These are phyloP conservation scores for Curvularia eragrostidis DNA, from an alignment of 2,329 filamentous ascomycete species.

Conservation along the genomic window DNA sequence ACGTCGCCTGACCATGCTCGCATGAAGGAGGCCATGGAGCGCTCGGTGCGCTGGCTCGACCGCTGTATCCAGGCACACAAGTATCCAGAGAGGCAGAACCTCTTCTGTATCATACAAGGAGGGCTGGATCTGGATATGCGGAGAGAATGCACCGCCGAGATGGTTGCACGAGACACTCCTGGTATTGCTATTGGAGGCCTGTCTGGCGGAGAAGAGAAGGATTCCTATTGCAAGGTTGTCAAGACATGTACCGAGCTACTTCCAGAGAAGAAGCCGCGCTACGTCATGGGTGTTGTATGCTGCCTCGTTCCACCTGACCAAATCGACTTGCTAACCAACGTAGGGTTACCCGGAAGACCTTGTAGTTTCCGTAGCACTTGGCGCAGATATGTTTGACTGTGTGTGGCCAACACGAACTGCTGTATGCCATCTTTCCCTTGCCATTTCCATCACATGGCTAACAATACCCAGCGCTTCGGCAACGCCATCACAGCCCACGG, in stretches of 20 bases:
- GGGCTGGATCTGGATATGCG: slow-evolving; percentile 89
- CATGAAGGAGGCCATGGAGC: slow-evolving; percentile 94
- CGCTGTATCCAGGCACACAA: slow-evolving; percentile 90
- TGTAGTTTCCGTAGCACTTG: slow-evolving; percentile 89
- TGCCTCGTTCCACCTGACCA: neutral
- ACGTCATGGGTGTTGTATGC: slow-evolving; percentile 91
- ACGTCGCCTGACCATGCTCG: slow-evolving; percentile 87
- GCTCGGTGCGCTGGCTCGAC: slow-evolving; percentile 94
- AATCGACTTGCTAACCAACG: slow-evolving; percentile 25
- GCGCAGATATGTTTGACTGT: slow-evolving; percentile 99
- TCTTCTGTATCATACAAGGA: slow-evolving; percentile 99
- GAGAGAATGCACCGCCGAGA: slow-evolving; percentile 79
- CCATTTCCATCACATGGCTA: neutral
- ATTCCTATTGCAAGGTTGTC: slow-evolving; percentile 90
- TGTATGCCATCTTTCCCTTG: slow-evolving; percentile 49
- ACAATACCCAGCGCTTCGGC: slow-evolving; percentile 71
- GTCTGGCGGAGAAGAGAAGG: slow-evolving; percentile 93
- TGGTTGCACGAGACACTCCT: slow-evolving; percentile 89
- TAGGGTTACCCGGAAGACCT: slow-evolving; percentile 93
- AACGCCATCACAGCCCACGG: slow-evolving; percentile 86
- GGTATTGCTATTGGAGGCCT: slow-evolving; percentile 96
- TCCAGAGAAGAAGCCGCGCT: slow-evolving; percentile 91
- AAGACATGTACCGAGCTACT: slow-evolving; percentile 82
- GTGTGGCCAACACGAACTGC: slow-evolving; percentile 98
- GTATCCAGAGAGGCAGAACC: slow-evolving; percentile 81